phyloP scores from a whole-genome alignment of 1,284 basidiomycete genomes.

The Puccinia novopanici region DNA sequence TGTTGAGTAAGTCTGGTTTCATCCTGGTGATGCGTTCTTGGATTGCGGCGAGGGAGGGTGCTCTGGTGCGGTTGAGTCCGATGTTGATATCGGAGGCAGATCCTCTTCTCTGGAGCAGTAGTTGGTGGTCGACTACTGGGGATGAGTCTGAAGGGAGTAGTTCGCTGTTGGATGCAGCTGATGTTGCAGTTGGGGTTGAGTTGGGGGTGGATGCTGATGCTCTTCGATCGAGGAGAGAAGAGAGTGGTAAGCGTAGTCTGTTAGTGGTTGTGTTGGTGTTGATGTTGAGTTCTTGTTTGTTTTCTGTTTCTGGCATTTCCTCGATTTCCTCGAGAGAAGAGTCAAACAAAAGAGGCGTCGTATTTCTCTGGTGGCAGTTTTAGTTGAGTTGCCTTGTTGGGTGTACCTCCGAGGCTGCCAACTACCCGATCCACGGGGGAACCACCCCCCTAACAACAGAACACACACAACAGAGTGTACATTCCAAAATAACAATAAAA shows the following conservation, averaged over 20 bases:
- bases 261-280: not conserved
- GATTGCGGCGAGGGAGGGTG: slow-evolving; percentile 40
- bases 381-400: too few species aligned
- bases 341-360: too few species aligned
- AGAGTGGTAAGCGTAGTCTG: slow-evolving; percentile 13
- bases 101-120: slow-evolving; percentile 19
- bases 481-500: too few species aligned
- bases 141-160: not conserved
- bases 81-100: slow-evolving; percentile 32
- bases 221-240: slow-evolving; percentile 3
- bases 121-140: slow-evolving; percentile 5
- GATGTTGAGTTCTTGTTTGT: not conserved
- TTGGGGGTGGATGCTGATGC: not conserved
- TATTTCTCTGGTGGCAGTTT: too few species aligned
- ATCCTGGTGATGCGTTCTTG: slow-evolving; percentile 34
- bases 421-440: too few species aligned
- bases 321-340: too few species aligned
- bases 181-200: not conserved
- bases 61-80: slow-evolving; percentile 33
- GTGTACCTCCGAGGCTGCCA: too few species aligned
- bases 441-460: too few species aligned
- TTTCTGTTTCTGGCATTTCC: too few species aligned
- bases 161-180: not conserved
- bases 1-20: slow-evolving; percentile 4
- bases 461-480: too few species aligned